phyloP scores from a whole-genome alignment of 2,329 filamentous ascomycete species.

The Dothiorella sarmentorum region DNA sequence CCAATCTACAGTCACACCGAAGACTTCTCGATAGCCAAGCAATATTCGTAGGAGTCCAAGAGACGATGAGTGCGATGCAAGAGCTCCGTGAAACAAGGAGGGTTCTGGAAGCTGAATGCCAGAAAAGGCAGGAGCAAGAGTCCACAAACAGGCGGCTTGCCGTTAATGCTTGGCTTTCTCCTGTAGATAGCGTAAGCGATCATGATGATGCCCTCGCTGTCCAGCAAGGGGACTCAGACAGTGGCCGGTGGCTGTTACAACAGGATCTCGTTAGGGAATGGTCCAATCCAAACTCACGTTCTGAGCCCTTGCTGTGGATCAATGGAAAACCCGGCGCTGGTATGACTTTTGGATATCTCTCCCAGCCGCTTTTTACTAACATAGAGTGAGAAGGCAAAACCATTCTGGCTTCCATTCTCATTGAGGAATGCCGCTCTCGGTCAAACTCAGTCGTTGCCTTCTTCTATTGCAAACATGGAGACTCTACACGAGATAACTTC shows the following conservation, averaged over 20 bases:
- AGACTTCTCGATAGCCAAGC: slow-evolving; percentile 27
- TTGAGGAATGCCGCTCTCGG: background rate
- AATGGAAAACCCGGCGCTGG: slow-evolving; percentile 27
- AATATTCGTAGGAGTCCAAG: slow-evolving; percentile 6
- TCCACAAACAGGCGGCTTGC: background rate
- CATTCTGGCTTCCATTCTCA: background rate
- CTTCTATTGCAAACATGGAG: slow-evolving; percentile 42
- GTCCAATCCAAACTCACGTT: slow-evolving; percentile 20
- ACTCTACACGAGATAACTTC: slow-evolving; percentile 27
- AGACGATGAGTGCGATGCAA: background rate
- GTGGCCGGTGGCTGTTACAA: slow-evolving; percentile 25
- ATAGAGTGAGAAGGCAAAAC: background rate
- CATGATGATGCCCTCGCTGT: slow-evolving; percentile 20
- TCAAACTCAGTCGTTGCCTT: slow-evolving; percentile 31
- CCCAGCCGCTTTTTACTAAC: no score
- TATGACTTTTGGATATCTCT: slow-evolving; percentile 10
- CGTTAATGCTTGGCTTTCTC: background rate
- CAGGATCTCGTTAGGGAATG: slow-evolving; percentile 25
- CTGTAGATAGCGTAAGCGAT: slow-evolving; percentile 10
- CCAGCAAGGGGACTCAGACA: slow-evolving; percentile 20
- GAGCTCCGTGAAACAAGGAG: background rate
- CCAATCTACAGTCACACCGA: slow-evolving; percentile 27
- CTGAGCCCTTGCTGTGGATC: slow-evolving; percentile 22
- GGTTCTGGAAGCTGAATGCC: background rate
- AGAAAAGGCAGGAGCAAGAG: background rate